A percentile compares a stretch with the other conserved stretches of the same genome.
phyloP scores from a whole-genome alignment of 345 rosid species.

The Reutealis trisperma region DNA sequence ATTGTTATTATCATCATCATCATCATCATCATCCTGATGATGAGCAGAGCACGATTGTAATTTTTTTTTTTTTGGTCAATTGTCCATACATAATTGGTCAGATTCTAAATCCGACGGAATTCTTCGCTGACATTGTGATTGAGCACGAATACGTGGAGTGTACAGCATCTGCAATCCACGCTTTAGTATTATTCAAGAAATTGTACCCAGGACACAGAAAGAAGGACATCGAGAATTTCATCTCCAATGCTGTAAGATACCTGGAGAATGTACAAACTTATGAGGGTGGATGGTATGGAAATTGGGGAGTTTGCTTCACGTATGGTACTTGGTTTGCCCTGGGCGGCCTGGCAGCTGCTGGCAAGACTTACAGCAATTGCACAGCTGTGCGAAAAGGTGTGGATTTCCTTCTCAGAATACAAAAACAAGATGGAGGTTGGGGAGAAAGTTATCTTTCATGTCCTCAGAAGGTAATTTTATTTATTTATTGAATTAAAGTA shows the following conservation, averaged over 20 bases:
- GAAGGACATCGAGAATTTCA: slow-evolving; percentile 48
- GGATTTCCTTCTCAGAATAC: slow-evolving; percentile 42
- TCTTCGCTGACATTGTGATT: slow-evolving; percentile 32
- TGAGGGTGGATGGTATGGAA: slow-evolving; percentile 73
- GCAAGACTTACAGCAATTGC: slow-evolving; percentile 43
- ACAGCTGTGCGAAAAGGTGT: slow-evolving; percentile 41
- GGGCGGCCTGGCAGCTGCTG: slow-evolving; percentile 50
- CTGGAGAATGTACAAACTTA: slow-evolving; percentile 43
- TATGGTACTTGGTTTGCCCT: slow-evolving; percentile 52
- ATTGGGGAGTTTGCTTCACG: slow-evolving; percentile 60
- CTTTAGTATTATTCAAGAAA: slow-evolving; percentile 41
- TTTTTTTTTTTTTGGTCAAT: too few relatives aligned
- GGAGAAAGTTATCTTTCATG: slow-evolving; percentile 61
- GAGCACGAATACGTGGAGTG: slow-evolving; percentile 51
- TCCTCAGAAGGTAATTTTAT: slow-evolving; percentile 43
- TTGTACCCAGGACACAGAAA: slow-evolving; percentile 46
- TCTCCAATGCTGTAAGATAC: slow-evolving; percentile 37
- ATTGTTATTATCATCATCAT: too few relatives aligned
- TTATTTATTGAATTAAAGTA: too few relatives aligned
- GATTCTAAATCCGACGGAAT: slow-evolving; percentile 58
- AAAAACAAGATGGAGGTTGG: slow-evolving; percentile 53
- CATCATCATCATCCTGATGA: too few relatives aligned
- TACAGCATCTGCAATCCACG: slow-evolving; percentile 49
- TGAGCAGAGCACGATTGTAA: too few relatives aligned
- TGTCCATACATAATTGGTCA: slow-evolving; percentile 5